Base-by-base conservation (phyloP, 768 basidiomycete species). In the Tulasnella sp. region DNA sequence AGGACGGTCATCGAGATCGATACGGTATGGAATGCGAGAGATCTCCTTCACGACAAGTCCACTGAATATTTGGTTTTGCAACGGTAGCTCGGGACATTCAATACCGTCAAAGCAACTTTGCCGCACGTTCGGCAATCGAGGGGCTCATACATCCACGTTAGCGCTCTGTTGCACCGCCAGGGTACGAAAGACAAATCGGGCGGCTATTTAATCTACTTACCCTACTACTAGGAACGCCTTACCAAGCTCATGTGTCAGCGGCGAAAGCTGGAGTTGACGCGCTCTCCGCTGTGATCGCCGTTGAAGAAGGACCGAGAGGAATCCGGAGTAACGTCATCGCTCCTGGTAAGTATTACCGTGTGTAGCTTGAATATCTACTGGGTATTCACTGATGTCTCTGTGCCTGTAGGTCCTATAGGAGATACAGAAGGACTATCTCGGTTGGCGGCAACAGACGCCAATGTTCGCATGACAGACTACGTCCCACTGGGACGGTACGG, bases 261-360 rank as follows among this genome's bases (percentile, higher is more conserved):
- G 95, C 95, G 29, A 99, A 98, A 80, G 95, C 96, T 0, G 96
- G 86, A 19, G 87, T 98, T 40, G 95, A 99, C 78, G 94, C 95
- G 0, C 83, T 95, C 5, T 92, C 91, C 70, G 84, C 85, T 1
- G 94, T 92, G 2, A 81, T 98, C 34, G 94, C 95, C 1, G 86
- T 96, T 14, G 95, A 98, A 81, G 95, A 96, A 81, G 96, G 95
- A 0, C 96, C 95, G 4, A 86, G 88, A 76, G 96, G 96, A n/a
- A 88, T 98, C 22, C 88, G 95, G 62, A 92, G 92, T 19, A 97
- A 94, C 76, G 87, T 91, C 63, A 88, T 94, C 76, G 85, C 92
- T 3, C 92, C 93, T 5, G 91, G 68, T 71, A 17, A 52, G 73
- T 17, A n/a, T 52, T 35, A 16, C 22, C 39, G 4, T 41, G 17